Evolutionary conservation across 1,284 basidiomycete species (phyloP).

Genomic region (Irpex lacteus): DNA sequence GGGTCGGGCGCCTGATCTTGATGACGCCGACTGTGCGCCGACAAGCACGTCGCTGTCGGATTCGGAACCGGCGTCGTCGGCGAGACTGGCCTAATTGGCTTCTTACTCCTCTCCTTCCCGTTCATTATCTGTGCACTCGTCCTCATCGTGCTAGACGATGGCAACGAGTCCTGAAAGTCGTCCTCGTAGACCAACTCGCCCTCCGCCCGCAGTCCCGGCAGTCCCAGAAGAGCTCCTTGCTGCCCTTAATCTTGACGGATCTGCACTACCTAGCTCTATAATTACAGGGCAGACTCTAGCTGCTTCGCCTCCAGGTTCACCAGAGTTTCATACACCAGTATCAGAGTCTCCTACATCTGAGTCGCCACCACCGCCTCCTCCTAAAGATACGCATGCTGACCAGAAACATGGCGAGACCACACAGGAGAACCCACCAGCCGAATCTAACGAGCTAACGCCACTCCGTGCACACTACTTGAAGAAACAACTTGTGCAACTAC

Average conservation of each 20-base stretch:
- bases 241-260: slow-evolving; percentile 9
- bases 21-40: neutral
- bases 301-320: slow-evolving; percentile 20
- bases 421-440: neutral
- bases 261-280: slow-evolving; percentile 15
- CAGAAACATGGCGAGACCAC: neutral
- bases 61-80: no score
- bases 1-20: neutral
- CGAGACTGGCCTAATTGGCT: neutral
- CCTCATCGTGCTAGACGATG: slow-evolving; percentile 18
- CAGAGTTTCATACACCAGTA: slow-evolving; percentile 4
- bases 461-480: slow-evolving; percentile 34
- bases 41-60: neutral
- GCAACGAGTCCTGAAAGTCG: slow-evolving; percentile 15
- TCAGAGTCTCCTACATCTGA: slow-evolving; percentile 15
- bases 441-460: slow-evolving; percentile 25
- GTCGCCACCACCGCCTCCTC: slow-evolving; percentile 8
- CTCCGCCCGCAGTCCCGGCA: slow-evolving; percentile 17
- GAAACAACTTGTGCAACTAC: slow-evolving; percentile 60
- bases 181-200: slow-evolving; percentile 18
- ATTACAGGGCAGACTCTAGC: slow-evolving; percentile 21
- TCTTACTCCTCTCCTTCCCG: slow-evolving; percentile 6
- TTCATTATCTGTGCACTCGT: neutral
- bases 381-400: neutral
- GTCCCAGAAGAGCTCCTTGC: slow-evolving; percentile 10